Evolutionary conservation across 768 basidiomycete genomes (phyloP).

Genomic region (Amanita pseudoporphyria): DNA sequence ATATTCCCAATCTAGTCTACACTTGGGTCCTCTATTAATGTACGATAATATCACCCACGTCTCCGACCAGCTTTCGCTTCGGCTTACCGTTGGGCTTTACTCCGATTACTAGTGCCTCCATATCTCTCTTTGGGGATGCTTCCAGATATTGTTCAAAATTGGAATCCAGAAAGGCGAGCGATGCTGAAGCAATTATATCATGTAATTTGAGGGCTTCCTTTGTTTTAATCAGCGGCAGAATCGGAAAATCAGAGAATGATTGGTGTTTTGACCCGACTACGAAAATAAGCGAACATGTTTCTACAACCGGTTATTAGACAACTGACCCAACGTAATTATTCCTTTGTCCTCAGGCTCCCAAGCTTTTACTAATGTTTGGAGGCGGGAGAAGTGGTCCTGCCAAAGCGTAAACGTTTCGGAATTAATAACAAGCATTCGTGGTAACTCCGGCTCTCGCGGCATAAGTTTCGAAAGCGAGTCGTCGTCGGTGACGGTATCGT

Average conservation of each 20-base stretch:
- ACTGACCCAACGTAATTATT: conserved; percentile 41
- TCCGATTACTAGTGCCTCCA: conserved; percentile 31
- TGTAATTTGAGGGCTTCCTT: conserved; percentile 23
- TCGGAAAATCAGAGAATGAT: conserved; percentile 39
- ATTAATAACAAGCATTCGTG: conserved; percentile 57
- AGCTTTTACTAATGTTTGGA: conserved; percentile 39
- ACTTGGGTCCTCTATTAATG: conserved; percentile 13
- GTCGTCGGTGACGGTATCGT: conserved; percentile 4
- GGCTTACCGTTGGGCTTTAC: conserved; percentile 35
- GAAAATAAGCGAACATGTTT: background rate
- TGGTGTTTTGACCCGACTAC: conserved; percentile 35
- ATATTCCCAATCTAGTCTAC: background rate
- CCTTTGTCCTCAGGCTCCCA: conserved; percentile 42
- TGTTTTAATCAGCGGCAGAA: conserved; percentile 30
- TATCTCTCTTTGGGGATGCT: conserved; percentile 20
- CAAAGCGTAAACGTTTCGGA: conserved; percentile 74
- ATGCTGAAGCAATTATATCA: conserved; percentile 25
- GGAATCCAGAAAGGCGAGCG: conserved; percentile 34
- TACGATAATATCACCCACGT: conserved; percentile 33
- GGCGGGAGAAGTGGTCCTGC: conserved; percentile 58
- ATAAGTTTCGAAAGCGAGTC: background rate
- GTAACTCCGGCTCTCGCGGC: conserved; percentile 11
- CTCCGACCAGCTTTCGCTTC: conserved; percentile 32
- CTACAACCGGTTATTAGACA: background rate
- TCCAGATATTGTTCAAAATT: conserved; percentile 24